Conservation (phyloP, 2,329 filamentous ascomycete species). For the Ambrosiella xylebori region DNA sequence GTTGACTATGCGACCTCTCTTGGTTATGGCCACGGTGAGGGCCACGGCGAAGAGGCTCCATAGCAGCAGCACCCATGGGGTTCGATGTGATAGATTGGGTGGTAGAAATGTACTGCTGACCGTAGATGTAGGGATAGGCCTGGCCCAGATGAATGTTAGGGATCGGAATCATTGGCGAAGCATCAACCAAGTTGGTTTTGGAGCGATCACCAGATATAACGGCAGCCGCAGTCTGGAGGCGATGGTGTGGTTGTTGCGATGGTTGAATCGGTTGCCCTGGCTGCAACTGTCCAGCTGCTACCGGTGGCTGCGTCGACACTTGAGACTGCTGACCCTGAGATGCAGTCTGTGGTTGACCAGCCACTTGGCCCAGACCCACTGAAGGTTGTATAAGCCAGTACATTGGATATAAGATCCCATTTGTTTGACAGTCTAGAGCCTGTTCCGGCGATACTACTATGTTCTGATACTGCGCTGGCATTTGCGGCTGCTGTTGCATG, state of each 20-base stretch:
- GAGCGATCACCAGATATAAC: conserved; percentile 26
- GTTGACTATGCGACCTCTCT: too few relatives aligned
- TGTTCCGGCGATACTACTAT: not conserved
- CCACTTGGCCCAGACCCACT: too few relatives aligned
- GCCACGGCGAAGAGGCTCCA: too few relatives aligned
- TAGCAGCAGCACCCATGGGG: too few relatives aligned
- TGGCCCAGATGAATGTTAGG: not conserved
- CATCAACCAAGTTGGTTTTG: conserved; percentile 47
- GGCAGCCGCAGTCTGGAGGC: conserved; percentile 1
- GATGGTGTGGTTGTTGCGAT: conserved; percentile 2
- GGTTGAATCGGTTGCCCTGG: not conserved
- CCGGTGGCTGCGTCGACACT: too few relatives aligned
- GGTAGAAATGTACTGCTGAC: not conserved
- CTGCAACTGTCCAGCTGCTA: not conserved
- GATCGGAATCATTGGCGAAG: conserved; percentile 29
- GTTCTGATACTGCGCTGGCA: conserved; percentile 18
- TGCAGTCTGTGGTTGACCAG: too few relatives aligned
- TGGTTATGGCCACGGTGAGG: too few relatives aligned
- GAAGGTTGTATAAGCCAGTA: not conserved
- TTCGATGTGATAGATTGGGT: too few relatives aligned
- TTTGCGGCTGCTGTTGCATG: conserved; percentile 14
- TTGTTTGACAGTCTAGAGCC: not conserved
- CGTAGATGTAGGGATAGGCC: not conserved
- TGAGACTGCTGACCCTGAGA: too few relatives aligned
- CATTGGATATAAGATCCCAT: not conserved